These are phyloP conservation scores for Sphagnurus paluster DNA, from an alignment of 1,284 basidiomycete genomes.

Conservation along the genomic window DNA sequence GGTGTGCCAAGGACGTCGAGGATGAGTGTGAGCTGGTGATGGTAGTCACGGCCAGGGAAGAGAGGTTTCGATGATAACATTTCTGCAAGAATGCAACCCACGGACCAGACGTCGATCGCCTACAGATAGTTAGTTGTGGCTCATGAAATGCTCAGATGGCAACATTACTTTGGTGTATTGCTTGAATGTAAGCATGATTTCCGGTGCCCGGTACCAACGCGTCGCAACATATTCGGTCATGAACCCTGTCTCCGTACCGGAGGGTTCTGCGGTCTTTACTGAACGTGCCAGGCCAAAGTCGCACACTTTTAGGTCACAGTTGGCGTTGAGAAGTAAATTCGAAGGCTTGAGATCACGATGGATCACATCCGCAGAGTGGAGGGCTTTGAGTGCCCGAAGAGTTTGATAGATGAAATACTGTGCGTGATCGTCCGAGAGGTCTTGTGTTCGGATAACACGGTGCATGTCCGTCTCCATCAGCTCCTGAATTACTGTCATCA, in stretches of 20 bases:
- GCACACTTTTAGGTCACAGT: slow-evolving; percentile 95
- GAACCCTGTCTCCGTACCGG: slow-evolving; percentile 83
- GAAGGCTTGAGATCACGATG: slow-evolving; percentile 96
- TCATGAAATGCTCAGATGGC: slow-evolving; percentile 7
- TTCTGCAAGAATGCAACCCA: slow-evolving; percentile 96
- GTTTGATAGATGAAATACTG: slow-evolving; percentile 93
- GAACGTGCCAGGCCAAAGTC: slow-evolving; percentile 92
- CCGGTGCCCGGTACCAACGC: slow-evolving; percentile 91
- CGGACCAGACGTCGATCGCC: slow-evolving; percentile 94
- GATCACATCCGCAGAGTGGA: slow-evolving; percentile 93
- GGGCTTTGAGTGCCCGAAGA: slow-evolving; percentile 89
- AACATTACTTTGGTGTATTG: slow-evolving; percentile 83
- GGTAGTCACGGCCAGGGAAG: slow-evolving; percentile 96
- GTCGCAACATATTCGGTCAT: slow-evolving; percentile 98
- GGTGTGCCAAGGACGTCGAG: slow-evolving; percentile 93
- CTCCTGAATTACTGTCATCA: slow-evolving; percentile 46
- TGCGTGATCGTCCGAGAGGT: slow-evolving; percentile 88
- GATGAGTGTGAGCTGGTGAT: slow-evolving; percentile 91
- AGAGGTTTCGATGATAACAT: slow-evolving; percentile 94
- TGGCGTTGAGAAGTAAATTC: slow-evolving; percentile 93
- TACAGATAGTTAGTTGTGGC: slow-evolving; percentile 28
- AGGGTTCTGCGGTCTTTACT: slow-evolving; percentile 83
- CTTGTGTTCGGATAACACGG: slow-evolving; percentile 86
- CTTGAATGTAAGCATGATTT: slow-evolving; percentile 97
- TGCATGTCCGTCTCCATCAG: slow-evolving; percentile 90